Evolutionary conservation across 441 rosid genomes (phyloP).

Genomic region (Melastoma candidum): DNA sequence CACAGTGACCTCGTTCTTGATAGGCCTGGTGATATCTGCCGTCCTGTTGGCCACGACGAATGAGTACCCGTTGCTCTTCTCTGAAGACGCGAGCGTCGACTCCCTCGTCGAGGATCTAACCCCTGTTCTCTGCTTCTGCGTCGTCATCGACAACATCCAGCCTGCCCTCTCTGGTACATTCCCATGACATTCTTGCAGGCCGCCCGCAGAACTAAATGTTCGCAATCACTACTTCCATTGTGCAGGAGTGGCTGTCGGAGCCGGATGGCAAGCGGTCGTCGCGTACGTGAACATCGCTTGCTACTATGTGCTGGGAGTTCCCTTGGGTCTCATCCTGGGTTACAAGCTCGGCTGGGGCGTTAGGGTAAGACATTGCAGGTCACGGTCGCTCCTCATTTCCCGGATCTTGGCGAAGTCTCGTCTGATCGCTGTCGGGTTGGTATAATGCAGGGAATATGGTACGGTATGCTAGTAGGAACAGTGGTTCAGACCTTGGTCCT

Average conservation of each 20-base stretch:
- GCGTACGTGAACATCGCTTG: constrained; percentile 50
- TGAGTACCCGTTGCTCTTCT: constrained; percentile 44
- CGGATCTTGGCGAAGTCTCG: no score
- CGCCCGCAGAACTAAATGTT: no score
- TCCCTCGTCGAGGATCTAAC: constrained; percentile 56
- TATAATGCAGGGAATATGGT: constrained; percentile 44
- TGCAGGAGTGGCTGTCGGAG: constrained; percentile 51
- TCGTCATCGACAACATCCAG: constrained; percentile 52
- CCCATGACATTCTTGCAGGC: background rate
- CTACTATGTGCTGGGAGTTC: constrained; percentile 47
- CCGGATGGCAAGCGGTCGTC: constrained; percentile 60
- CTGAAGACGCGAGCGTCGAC: constrained; percentile 35
- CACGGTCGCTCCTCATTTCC: no score
- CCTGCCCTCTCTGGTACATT: constrained; percentile 74
- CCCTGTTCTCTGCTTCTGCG: constrained; percentile 53
- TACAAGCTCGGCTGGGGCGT: constrained; percentile 34
- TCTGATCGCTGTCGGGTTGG: no score
- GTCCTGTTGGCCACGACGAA: constrained; percentile 31
- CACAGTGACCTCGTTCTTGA: constrained; percentile 33
- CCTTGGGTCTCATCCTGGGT: constrained; percentile 43
- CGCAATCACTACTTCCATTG: background rate
- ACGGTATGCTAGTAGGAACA: constrained; percentile 46
- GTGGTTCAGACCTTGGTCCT: constrained; percentile 34
- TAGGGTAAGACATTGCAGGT: constrained; percentile 16
- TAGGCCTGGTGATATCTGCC: constrained; percentile 35